phyloP scores from a whole-genome alignment of 495 filamentous ascomycete species.

The Aspergillus campestris region DNA sequence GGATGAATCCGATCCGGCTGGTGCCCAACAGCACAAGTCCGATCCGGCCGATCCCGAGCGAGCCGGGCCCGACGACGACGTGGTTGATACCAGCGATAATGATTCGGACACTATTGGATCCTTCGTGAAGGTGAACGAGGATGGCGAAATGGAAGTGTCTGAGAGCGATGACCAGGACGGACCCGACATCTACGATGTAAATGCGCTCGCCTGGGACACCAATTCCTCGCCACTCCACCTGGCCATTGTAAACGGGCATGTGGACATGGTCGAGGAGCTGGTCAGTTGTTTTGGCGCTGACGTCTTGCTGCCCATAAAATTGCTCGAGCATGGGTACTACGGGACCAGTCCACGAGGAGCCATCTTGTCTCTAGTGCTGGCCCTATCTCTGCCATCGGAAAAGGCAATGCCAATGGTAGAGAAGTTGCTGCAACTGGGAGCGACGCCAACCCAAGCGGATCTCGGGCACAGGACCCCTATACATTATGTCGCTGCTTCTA shows the following conservation, averaged over 20 bases:
- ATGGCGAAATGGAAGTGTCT: constrained; percentile 14
- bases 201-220: constrained; percentile 67
- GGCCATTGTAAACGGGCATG: constrained; percentile 64
- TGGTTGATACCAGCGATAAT: constrained; percentile 35
- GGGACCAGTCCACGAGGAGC: constrained; percentile 41
- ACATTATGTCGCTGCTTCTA: constrained; percentile 42
- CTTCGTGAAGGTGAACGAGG: constrained; percentile 54
- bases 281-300: constrained; percentile 70
- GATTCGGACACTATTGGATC: constrained; percentile 47
- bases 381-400: constrained; percentile 44
- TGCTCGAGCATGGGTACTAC: constrained; percentile 27
- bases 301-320: constrained; percentile 59
- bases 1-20: constrained; percentile 34
- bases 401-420: constrained; percentile 51
- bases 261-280: constrained; percentile 56
- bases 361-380: constrained; percentile 57
- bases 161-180: constrained; percentile 53
- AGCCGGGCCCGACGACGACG: constrained; percentile 2
- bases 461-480: constrained; percentile 48
- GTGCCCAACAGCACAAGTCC: too few relatives aligned
- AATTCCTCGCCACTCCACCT: constrained; percentile 63
- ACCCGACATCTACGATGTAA: constrained; percentile 71
- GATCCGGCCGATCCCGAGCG: constrained; percentile 32
- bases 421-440: constrained; percentile 59
- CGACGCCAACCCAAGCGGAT: constrained; percentile 66